These are phyloP conservation scores for Prillingera fragicola DNA, from an alignment of 1,284 basidiomycete species.

Conservation along the genomic window DNA sequence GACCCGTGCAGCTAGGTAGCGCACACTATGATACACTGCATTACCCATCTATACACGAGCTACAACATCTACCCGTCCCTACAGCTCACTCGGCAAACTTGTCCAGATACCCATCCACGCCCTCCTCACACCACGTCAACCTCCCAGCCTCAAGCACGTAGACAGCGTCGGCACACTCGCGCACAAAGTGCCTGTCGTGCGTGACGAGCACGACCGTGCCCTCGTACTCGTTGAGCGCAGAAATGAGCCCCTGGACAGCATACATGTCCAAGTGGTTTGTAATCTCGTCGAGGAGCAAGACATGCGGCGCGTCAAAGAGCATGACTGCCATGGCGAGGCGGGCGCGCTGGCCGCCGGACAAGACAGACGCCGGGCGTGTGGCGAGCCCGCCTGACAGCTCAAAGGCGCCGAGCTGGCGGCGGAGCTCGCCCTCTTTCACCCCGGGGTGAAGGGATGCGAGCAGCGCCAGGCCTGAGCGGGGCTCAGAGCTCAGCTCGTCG, in stretches of 20 bases:
- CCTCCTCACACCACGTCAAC: slow-evolving; percentile 11
- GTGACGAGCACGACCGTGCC: slow-evolving; percentile 63
- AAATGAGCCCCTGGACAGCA: slow-evolving; percentile 59
- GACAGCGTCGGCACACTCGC: slow-evolving; percentile 15
- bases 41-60: no score
- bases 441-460: slow-evolving; percentile 5
- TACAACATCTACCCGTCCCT: no score
- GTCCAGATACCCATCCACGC: slow-evolving; percentile 15
- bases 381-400: slow-evolving; percentile 54
- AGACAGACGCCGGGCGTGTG: slow-evolving; percentile 20
- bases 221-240: slow-evolving; percentile 54
- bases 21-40: no score
- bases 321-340: slow-evolving; percentile 42
- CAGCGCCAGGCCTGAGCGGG: slow-evolving; percentile 12
- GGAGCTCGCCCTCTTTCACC: slow-evolving; percentile 51
- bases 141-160: slow-evolving; percentile 13
- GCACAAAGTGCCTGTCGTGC: slow-evolving; percentile 55
- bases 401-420: slow-evolving; percentile 53
- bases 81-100: slow-evolving; percentile 4
- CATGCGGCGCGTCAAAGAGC: slow-evolving; percentile 36
- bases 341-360: slow-evolving; percentile 52
- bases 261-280: slow-evolving; percentile 66
- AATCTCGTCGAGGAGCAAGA: slow-evolving; percentile 59
- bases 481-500: slow-evolving; percentile 50
- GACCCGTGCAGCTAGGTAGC: no score